Base-by-base conservation (phyloP, 1,284 basidiomycete species). In the Cryptococcus maquisensis region DNA sequence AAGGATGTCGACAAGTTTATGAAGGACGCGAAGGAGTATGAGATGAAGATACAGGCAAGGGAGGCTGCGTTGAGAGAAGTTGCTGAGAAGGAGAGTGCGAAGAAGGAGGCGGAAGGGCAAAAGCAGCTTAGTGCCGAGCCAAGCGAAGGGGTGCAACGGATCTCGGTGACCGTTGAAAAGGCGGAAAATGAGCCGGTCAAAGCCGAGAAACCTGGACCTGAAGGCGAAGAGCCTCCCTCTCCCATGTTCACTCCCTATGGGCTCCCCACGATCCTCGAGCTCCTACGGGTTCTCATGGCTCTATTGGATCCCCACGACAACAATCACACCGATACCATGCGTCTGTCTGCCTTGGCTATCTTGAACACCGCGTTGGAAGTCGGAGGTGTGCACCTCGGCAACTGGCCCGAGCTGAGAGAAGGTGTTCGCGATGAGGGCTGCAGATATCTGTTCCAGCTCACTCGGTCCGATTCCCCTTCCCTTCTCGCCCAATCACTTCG, bases 321-420 rank as follows among this genome's bases (percentile, higher is more conserved):
- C 61, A 85, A 94, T 52, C 95, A 98, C 72, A 98, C 96, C 4
- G 94, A 98, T 72, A 91, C 94, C 3, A 98, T 96, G 64, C 86
- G 96, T 6, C 80, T 97, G 12, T 88, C 90, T 45, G 89, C 93
- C 0, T 82, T 98, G 35, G 83, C 87, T 0, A 87, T 96, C 51
- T 81, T 99, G 48, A 93, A 92, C 66, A 81, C 86, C n/a, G 86
- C 90, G 1, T 85, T 98, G 58, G 93, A 98, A 75, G 84, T 87
- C 32, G 83, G 89, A 8, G 93, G 94, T 4, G 74, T 81, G 18
- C 82, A 82, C 42, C 84, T 99, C 53, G 83, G 84, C 44, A 79
- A 81, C 28, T 93, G 74, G 74, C 65, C 68, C 9, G 75, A 77
- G 51, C 62, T 78, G 68, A 70, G 60, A 50, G 76, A 65, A 77